Percentiles rank a stretch among this genome's conserved stretches.
phyloP scores from a whole-genome alignment of 1,139 yeast genomes.

The Meyerozyma elateridarum region DNA sequence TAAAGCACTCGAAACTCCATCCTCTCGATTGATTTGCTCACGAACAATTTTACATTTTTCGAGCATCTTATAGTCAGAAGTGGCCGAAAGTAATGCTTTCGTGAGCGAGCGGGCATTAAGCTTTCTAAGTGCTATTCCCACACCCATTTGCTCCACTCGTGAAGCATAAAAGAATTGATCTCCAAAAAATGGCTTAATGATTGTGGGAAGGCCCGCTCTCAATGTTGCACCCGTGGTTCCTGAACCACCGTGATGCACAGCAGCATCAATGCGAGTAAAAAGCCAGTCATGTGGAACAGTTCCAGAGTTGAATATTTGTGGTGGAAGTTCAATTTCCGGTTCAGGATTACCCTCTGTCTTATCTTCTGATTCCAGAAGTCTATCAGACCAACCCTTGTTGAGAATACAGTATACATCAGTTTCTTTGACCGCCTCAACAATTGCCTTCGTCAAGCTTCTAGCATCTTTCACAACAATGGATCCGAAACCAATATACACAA shows the following conservation, averaged over 20 bases:
- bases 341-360: conserved; percentile 20
- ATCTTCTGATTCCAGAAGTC: conserved; percentile 39
- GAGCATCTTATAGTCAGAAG: conserved; percentile 61
- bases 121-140: conserved; percentile 69
- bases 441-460: conserved; percentile 66
- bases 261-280: conserved; percentile 83
- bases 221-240: conserved; percentile 95
- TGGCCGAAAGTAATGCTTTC: conserved; percentile 63
- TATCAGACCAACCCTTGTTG: conserved; percentile 94
- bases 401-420: conserved; percentile 83
- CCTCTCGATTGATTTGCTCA: conserved; percentile 56
- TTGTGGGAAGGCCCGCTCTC: conserved; percentile 81
- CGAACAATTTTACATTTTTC: conserved; percentile 64
- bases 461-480: conserved; percentile 90
- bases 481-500: conserved; percentile 93
- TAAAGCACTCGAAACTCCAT: conserved; percentile 78
- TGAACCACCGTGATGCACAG: conserved; percentile 96
- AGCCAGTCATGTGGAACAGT: conserved; percentile 92
- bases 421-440: conserved; percentile 69
- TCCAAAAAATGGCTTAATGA: conserved; percentile 92
- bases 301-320: conserved; percentile 64
- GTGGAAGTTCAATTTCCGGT: conserved; percentile 60
- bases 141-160: conserved; percentile 84
- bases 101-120: conserved; percentile 60
- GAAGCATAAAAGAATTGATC: conserved; percentile 91